Evolutionary conservation across 2,329 filamentous ascomycete genomes (phyloP).

Genomic region (Massarina eburnea): DNA sequence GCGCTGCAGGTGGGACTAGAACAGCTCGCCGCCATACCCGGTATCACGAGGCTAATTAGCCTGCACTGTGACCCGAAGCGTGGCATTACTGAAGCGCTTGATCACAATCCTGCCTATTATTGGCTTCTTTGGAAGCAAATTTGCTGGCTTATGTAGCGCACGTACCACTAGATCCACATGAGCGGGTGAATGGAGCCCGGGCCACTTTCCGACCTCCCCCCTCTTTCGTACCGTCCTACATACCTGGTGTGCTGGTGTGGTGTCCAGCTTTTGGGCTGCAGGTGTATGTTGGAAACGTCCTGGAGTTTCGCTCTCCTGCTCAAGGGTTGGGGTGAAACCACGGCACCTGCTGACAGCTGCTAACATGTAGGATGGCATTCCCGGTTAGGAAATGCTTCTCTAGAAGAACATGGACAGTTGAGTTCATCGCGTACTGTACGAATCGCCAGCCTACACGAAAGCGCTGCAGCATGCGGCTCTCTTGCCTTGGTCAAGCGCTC

Average conservation of each 20-base stretch:
- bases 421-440: constrained; percentile 12
- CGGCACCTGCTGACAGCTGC: constrained; percentile 7
- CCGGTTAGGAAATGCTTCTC: background rate
- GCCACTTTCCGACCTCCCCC: constrained; percentile 13
- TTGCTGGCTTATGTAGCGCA: constrained; percentile 30
- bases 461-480: constrained; percentile 36
- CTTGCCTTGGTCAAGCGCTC: constrained; percentile 16
- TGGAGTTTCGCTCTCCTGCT: constrained; percentile 8
- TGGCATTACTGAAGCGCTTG: constrained; percentile 22
- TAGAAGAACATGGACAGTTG: background rate
- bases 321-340: constrained; percentile 18
- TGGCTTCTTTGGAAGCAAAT: constrained; percentile 19
- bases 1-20: no score
- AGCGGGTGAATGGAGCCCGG: constrained; percentile 19
- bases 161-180: constrained; percentile 13
- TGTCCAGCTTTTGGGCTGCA: constrained; percentile 13
- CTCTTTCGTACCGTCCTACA: background rate
- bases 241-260: background rate
- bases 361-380: background rate
- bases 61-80: constrained; percentile 31
- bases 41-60: constrained; percentile 34
- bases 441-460: constrained; percentile 35
- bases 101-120: constrained; percentile 28
- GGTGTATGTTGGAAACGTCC: constrained; percentile 14
- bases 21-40: background rate